A percentile compares a stretch with the other conserved stretches of the same genome.
phyloP scores from a whole-genome alignment of 106 monocot species.

The Platanthera zijinensis region DNA sequence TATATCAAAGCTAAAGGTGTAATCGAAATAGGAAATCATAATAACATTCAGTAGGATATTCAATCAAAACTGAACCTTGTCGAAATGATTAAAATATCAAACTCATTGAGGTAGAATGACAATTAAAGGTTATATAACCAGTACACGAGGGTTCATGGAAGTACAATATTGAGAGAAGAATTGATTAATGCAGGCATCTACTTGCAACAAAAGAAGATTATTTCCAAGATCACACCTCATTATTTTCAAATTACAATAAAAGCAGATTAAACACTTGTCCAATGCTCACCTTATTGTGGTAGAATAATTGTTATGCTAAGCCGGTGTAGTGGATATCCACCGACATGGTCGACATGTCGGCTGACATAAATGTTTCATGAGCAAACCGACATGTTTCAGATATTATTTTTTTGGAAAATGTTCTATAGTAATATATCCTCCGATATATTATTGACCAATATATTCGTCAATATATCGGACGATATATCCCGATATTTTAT shows the following conservation, averaged over 20 bases:
- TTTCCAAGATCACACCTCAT: background rate
- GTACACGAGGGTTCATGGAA: background rate
- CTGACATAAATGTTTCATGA: too few species aligned
- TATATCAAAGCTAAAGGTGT: background rate
- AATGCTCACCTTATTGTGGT: too few species aligned
- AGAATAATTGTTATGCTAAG: too few species aligned
- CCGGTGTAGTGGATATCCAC: too few species aligned
- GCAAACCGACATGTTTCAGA: too few species aligned
- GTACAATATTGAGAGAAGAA: background rate
- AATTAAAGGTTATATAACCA: background rate
- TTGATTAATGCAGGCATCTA: background rate
- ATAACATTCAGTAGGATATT: background rate
- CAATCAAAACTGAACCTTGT: background rate
- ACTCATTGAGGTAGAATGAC: too few species aligned
- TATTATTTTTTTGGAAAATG: too few species aligned
- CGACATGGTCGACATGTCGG: too few species aligned
- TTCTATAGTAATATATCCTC: too few species aligned
- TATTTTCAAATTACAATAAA: background rate
- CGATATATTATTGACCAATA: too few species aligned
- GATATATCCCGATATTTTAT: too few species aligned
- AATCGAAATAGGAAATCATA: background rate
- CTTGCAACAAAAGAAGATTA: background rate
- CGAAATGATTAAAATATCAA: background rate
- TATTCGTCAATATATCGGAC: too few species aligned
- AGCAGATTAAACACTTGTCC: background rate